Conservation (phyloP, 1,139 yeast species). For the Saccharomyces hybrid region DNA sequence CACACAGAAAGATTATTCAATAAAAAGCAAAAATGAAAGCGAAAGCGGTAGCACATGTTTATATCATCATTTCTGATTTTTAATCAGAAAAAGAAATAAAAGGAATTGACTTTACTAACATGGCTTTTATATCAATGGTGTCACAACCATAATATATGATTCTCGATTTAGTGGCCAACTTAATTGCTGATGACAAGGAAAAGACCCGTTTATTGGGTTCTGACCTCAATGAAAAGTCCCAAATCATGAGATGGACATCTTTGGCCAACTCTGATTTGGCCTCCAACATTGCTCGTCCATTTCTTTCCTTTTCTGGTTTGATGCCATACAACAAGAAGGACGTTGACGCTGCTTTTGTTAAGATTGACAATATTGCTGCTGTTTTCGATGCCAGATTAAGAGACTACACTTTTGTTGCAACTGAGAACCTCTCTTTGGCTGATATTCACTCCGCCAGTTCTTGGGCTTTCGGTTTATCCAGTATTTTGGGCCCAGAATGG, state of each 20-base stretch:
- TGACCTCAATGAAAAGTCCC: constrained; percentile 56
- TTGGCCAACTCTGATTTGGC: constrained; percentile 60
- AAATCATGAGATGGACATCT: constrained; percentile 65
- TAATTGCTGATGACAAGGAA: constrained; percentile 23
- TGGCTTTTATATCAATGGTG: not conserved
- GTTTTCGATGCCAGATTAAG: constrained; percentile 53
- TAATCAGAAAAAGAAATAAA: not conserved
- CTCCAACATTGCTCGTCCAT: constrained; percentile 31
- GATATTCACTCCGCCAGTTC: constrained; percentile 56
- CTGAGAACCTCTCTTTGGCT: constrained; percentile 76
- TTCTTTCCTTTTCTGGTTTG: constrained; percentile 37
- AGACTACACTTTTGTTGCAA: constrained; percentile 72
- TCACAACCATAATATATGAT: not conserved
- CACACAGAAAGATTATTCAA: not conserved
- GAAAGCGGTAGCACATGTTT: too few species aligned
- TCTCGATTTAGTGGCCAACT: constrained; percentile 14
- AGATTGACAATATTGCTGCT: constrained; percentile 36
- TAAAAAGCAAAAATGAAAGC: not conserved
- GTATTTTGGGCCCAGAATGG: constrained; percentile 61
- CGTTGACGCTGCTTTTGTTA: constrained; percentile 45
- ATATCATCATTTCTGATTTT: not conserved
- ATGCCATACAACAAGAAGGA: constrained; percentile 65
- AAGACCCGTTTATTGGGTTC: constrained; percentile 43
- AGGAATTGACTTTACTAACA: constrained; percentile 2
- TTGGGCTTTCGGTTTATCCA: constrained; percentile 49